A percentile compares a stretch with the other conserved stretches of the same genome.
Evolutionary conservation across 306 rosid species (phyloP).

Genomic region (Delonix regia): DNA sequence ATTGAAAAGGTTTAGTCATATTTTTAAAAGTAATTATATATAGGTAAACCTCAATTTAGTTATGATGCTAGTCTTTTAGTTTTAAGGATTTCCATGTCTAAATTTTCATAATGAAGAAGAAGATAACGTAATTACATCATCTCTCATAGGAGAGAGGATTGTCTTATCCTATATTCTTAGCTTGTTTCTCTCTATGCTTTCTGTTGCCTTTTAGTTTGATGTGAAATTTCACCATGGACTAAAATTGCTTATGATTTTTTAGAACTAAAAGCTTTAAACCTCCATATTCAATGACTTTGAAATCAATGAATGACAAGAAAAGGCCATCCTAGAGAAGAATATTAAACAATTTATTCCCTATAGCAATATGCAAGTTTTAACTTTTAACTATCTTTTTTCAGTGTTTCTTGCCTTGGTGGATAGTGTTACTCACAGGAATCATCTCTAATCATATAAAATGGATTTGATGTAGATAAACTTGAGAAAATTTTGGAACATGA

Average conservation of each 20-base stretch:
- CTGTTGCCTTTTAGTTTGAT: constrained; percentile 14
- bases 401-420: constrained; percentile 43
- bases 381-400: too few species aligned
- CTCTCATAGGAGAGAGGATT: too few species aligned
- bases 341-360: constrained; percentile 46
- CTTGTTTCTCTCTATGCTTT: constrained; percentile 8
- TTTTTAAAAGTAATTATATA: not conserved
- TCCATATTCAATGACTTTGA: constrained; percentile 77
- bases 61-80: too few species aligned
- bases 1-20: not conserved
- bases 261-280: constrained; percentile 52
- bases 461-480: too few species aligned
- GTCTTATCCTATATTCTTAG: too few species aligned
- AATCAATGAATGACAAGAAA: constrained; percentile 73
- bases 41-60: too few species aligned
- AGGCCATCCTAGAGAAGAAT: constrained; percentile 68
- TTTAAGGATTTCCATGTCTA: too few species aligned
- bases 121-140: too few species aligned
- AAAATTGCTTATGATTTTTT: constrained; percentile 62
- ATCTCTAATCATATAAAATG: constrained; percentile 43
- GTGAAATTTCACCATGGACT: constrained; percentile 60
- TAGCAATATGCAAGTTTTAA: too few species aligned
- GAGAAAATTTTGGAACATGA: too few species aligned
- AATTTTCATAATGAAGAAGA: too few species aligned
- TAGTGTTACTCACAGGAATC: constrained; percentile 60